Base-by-base conservation (phyloP, 192 early-diverging fungal species). In the Coemansia sp. region DNA sequence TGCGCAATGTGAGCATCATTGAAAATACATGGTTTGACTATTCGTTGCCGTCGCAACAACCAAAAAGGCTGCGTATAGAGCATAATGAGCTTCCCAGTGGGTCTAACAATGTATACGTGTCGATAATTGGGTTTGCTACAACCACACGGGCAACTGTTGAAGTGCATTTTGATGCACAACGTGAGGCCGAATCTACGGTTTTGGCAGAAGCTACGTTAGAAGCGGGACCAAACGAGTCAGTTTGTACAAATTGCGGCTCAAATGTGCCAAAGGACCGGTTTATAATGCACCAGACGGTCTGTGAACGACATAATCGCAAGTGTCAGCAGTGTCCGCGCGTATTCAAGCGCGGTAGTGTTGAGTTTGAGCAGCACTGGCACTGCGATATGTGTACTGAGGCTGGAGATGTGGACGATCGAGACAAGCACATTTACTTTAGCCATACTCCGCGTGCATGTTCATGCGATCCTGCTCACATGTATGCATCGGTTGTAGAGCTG, bases 301-400 rank as follows among this genome's bases (percentile, higher is more conserved):
- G 95, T 77, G 51, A 79, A 51, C 84, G 95, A 0, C 91, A 97
- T 65, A 94, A 95, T 71, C 53, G 76, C 6, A 68, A 82, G 23
- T 95, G 94, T 62, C 60, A 68, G 1, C 58, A 51, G 12, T 95
- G 94, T 75, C 58, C 70, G 1, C 74, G 78, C 19, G 83, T 91
- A 6, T 87, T 95, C 71, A 85, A 86, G 60, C 89, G 86, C 21
- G 73, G 81, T 1, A 80, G 77, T 47, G 75, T 60, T 23, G 88
- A 93, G 26, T 61, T 83, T n/a, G 51, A 62, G 4, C 63, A 78
- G 0, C 95, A 95, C 64, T 94, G 91, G 90, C 95, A 97, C 68
- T 97, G 94, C 78, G 81, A 82, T 12, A 42, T 78, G 25, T 94
- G 93, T 59, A 75, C 78, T 42, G 67, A 73, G 70, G 59, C 77